A percentile compares a stretch with the other conserved stretches of the same genome.
phyloP scores from a whole-genome alignment of 371 early-diverging fungal species.

The Mortierella sp. region DNA sequence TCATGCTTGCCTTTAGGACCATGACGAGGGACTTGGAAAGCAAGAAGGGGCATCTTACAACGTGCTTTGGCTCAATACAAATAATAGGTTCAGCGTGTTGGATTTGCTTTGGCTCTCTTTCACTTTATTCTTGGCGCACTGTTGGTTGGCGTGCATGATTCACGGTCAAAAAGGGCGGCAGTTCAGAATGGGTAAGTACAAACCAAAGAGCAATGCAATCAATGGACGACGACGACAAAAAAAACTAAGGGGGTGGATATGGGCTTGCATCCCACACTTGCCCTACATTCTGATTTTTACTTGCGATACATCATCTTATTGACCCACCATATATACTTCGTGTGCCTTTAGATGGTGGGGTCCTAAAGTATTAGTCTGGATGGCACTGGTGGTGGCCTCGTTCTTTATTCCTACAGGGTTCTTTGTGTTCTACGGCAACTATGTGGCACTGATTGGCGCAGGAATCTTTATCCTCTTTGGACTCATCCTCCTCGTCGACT shows the following conservation, averaged over 20 bases:
- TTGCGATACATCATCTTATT: not conserved
- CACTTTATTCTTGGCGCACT: slow-evolving; percentile 83
- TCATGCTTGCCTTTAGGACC: not conserved
- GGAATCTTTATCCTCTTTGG: slow-evolving; percentile 93
- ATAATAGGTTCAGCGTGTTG: slow-evolving; percentile 86
- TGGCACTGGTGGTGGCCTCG: slow-evolving; percentile 76
- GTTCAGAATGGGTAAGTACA: slow-evolving; percentile 88
- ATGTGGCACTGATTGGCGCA: slow-evolving; percentile 90
- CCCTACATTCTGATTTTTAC: slow-evolving; percentile 74
- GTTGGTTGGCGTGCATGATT: slow-evolving; percentile 84
- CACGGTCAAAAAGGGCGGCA: slow-evolving; percentile 84
- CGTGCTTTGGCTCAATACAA: not conserved
- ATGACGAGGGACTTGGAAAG: slow-evolving; percentile 71
- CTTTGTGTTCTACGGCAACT: slow-evolving; percentile 90
- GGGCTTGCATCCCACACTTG: not conserved
- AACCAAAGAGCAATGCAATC: not conserved
- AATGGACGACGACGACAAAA: not conserved
- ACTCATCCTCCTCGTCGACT: slow-evolving; percentile 91
- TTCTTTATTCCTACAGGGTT: slow-evolving; percentile 96
- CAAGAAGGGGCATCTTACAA: not conserved
- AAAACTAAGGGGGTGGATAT: slow-evolving; percentile 26
- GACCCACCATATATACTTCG: not conserved
- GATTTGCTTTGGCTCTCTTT: slow-evolving; percentile 90
- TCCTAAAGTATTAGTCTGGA: slow-evolving; percentile 86
- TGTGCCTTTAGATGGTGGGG: slow-evolving; percentile 84